phyloP scores from a whole-genome alignment of 2,329 filamentous ascomycete genomes.

The Ophiocordyceps unilateralis region DNA sequence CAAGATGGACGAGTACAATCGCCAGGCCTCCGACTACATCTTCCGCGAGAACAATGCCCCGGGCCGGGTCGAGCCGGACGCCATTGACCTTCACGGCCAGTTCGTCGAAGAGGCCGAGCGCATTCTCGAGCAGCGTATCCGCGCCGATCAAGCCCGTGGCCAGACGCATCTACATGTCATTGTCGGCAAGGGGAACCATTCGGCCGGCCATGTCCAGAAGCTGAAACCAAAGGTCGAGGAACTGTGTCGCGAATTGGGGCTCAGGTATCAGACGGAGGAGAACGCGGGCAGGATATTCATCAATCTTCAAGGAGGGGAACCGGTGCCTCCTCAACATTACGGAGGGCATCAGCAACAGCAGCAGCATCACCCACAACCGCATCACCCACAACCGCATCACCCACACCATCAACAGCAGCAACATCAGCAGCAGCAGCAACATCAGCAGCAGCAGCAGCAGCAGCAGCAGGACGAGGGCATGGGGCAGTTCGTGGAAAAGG shows the following conservation, averaged over 20 bases:
- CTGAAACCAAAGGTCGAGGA: constrained; percentile 90
- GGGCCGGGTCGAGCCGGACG: constrained; percentile 59
- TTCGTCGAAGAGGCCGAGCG: constrained; percentile 90
- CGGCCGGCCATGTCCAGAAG: constrained; percentile 66
- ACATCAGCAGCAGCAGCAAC: constrained; percentile 23
- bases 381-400: constrained; percentile 12
- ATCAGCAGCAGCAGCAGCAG: constrained; percentile 21
- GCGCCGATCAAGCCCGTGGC: constrained; percentile 53
- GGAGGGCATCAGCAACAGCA: too few species aligned
- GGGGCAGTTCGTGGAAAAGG: constrained; percentile 41
- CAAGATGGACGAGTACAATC: constrained; percentile 77
- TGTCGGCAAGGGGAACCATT: constrained; percentile 90
- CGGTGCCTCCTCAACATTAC: constrained; percentile 22
- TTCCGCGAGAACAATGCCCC: constrained; percentile 86
- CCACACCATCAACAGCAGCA: constrained; percentile 15
- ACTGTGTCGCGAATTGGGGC: constrained; percentile 64
- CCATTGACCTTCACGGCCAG: constrained; percentile 86
- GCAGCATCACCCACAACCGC: constrained; percentile 4
- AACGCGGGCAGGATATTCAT: constrained; percentile 84
- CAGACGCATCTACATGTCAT: constrained; percentile 84
- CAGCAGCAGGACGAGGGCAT: constrained; percentile 34
- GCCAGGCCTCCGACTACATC: constrained; percentile 81
- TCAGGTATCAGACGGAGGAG: constrained; percentile 71
- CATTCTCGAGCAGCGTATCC: constrained; percentile 73
- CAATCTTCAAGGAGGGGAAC: constrained; percentile 60